Base-by-base conservation (phyloP, 2,329 filamentous ascomycete species). In the Phaeophleospora eucalypticola region DNA sequence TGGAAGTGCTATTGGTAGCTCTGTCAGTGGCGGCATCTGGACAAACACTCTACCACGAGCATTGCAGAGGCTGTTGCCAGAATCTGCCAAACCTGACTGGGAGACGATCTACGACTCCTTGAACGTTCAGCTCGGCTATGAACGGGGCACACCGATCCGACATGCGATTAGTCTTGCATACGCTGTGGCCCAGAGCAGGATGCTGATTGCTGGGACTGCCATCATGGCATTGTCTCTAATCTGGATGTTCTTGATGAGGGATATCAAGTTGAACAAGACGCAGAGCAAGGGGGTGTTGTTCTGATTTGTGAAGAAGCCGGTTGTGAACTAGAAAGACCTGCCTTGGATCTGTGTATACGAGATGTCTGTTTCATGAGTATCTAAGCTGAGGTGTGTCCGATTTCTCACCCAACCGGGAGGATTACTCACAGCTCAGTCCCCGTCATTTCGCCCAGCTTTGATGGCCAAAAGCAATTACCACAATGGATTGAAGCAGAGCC, bases 101-200 rank as follows among this genome's bases (percentile, higher is more conserved):
- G 40, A 49, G 29, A 56, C 62, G 73, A 62, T 68, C 36, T 72
- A 70, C 43, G 62, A 54, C 4, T 17, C 46, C 72, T n/a, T 45
- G 45, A 0, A 57, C 51, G 3, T 38, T 8, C 71, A 73, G 53
- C 54, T 71, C 3, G 51, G 52, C 4, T 78, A 75, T 51, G 57
- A 66, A 0, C 56, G 71, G 14, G 69, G 72, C 3, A 71, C 58
- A 4, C 60, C 67, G 0, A 68, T 65, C 17, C 62, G 76, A 14
- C 49, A 65, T 15, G 76, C 66, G 2, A 75, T 77, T 41, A 66
- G 72, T 24, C 43, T 63, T 39, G 59, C 74, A 0, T 79, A 78
- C 45, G 72, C 66, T 1, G 69, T 71, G 29, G 66, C 71, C 3
- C 74, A 79, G 63, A 67, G 58, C 21, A 54, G 60, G n/a, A 66